Conservation (phyloP, 495 filamentous ascomycete genomes). For the Poronia punctata region DNA sequence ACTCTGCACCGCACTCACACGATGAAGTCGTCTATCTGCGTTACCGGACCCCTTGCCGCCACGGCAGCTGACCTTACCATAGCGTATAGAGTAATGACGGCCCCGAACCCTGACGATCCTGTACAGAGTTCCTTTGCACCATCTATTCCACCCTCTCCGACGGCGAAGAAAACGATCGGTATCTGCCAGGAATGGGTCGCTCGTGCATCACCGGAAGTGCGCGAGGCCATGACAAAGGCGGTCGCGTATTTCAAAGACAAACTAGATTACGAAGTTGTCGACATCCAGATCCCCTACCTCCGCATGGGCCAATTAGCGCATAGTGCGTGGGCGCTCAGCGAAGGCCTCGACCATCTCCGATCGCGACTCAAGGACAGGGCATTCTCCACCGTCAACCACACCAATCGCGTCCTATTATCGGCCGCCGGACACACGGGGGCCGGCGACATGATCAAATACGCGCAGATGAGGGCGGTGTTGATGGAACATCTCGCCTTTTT, state of each 20-base stretch:
- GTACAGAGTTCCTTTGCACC: slow-evolving; percentile 31
- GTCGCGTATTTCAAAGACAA: slow-evolving; percentile 53
- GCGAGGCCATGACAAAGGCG: slow-evolving; percentile 49
- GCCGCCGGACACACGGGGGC: slow-evolving; percentile 57
- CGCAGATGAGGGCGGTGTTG: slow-evolving; percentile 64
- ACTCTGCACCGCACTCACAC: slow-evolving; percentile 61
- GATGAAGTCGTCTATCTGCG: slow-evolving; percentile 55
- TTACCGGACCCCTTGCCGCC: slow-evolving; percentile 68
- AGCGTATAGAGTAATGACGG: slow-evolving; percentile 67
- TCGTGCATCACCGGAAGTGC: slow-evolving; percentile 57
- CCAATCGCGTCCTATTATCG: slow-evolving; percentile 67
- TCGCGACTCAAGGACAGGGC: slow-evolving; percentile 15
- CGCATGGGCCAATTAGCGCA: slow-evolving; percentile 70
- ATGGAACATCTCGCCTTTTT: slow-evolving; percentile 79
- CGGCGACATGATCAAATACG: slow-evolving; percentile 64
- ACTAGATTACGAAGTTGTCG: slow-evolving; percentile 58
- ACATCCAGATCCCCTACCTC: slow-evolving; percentile 72
- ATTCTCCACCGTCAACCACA: slow-evolving; percentile 46
- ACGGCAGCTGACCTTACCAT: slow-evolving; percentile 77
- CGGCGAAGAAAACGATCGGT: slow-evolving; percentile 50
- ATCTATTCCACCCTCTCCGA: slow-evolving; percentile 36
- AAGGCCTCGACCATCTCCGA: slow-evolving; percentile 44
- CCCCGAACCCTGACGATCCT: slow-evolving; percentile 52
- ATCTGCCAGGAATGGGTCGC: slow-evolving; percentile 72
- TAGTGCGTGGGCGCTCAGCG: slow-evolving; percentile 70